A percentile compares a stretch with the other conserved stretches of the same genome.
Conservation (phyloP, 768 basidiomycete genomes). For the Suillus variegatus region DNA sequence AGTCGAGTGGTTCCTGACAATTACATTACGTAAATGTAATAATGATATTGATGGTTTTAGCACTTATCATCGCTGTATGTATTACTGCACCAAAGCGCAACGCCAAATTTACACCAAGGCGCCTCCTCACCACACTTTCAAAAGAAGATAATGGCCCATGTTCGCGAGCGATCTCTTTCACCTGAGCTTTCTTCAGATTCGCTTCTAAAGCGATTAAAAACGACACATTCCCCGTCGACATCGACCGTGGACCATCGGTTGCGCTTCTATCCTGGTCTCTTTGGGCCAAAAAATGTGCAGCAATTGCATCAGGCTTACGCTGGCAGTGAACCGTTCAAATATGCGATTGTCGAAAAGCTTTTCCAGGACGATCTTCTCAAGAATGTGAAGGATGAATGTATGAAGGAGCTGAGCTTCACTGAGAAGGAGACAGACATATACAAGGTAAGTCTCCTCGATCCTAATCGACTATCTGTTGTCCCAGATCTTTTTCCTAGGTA, state of each 20-base stretch:
- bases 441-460: constrained; percentile 53
- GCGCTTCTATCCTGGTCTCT: constrained; percentile 43
- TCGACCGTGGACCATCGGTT: constrained; percentile 19
- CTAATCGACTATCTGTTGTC: constrained; percentile 4
- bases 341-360: constrained; percentile 77
- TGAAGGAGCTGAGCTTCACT: constrained; percentile 75
- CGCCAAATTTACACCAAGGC: neutral
- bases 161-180: constrained; percentile 48
- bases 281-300: constrained; percentile 58
- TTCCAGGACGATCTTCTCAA: constrained; percentile 82
- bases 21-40: neutral
- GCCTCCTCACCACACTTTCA: constrained; percentile 4
- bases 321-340: constrained; percentile 72
- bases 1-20: neutral
- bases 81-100: too few relatives aligned
- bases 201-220: constrained; percentile 39
- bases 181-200: constrained; percentile 30
- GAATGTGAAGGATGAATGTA: constrained; percentile 82
- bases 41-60: neutral
- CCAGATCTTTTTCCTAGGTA: constrained; percentile 53
- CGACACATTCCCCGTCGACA: constrained; percentile 30
- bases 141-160: constrained; percentile 41
- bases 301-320: constrained; percentile 57
- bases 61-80: too few relatives aligned
- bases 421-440: constrained; percentile 99